These are phyloP conservation scores for Pseudogymnoascus sp. DNA, from an alignment of 2,329 filamentous ascomycete species.

Conservation along the genomic window DNA sequence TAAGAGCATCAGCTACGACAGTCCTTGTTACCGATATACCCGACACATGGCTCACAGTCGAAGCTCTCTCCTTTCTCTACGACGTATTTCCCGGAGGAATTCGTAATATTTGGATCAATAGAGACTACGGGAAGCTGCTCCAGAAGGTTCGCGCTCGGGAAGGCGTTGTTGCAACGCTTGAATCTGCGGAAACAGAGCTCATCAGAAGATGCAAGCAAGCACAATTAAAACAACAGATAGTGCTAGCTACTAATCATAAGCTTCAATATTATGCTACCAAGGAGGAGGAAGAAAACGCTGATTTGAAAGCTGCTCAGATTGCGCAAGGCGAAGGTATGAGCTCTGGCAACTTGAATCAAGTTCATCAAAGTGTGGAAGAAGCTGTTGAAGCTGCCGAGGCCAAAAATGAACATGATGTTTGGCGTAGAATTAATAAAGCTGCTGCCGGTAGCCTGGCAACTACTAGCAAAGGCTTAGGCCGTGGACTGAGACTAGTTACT, in stretches of 20 bases:
- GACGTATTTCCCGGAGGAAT: conserved; percentile 96
- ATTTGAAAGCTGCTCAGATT: conserved; percentile 35
- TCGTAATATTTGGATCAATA: conserved; percentile 92
- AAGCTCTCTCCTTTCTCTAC: conserved; percentile 76
- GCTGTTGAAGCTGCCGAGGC: conserved; percentile 36
- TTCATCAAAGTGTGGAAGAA: conserved; percentile 46
- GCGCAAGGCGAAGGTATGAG: conserved; percentile 46
- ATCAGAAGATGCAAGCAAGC: conserved; percentile 74
- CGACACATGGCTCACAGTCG: conserved; percentile 77
- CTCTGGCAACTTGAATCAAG: conserved; percentile 45
- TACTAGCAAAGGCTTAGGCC: conserved; percentile 18
- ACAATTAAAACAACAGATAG: conserved; percentile 57
- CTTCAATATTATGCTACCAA: conserved; percentile 11
- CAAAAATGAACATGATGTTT: conserved; percentile 17
- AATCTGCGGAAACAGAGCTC: conserved; percentile 76
- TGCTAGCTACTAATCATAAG: conserved; percentile 30
- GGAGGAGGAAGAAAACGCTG: conserved; percentile 33
- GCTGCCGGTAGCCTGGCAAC: conserved; percentile 23
- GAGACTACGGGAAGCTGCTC: conserved; percentile 74
- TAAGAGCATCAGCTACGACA: conserved; percentile 92
- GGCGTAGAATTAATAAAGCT: conserved; percentile 1
- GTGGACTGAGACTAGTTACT: conserved; percentile 31
- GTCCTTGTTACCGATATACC: conserved; percentile 90
- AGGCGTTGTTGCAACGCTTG: conserved; percentile 63
- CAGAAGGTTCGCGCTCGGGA: conserved; percentile 77